Conservation (phyloP, 305 asterid species). For the Rubia occidens region DNA sequence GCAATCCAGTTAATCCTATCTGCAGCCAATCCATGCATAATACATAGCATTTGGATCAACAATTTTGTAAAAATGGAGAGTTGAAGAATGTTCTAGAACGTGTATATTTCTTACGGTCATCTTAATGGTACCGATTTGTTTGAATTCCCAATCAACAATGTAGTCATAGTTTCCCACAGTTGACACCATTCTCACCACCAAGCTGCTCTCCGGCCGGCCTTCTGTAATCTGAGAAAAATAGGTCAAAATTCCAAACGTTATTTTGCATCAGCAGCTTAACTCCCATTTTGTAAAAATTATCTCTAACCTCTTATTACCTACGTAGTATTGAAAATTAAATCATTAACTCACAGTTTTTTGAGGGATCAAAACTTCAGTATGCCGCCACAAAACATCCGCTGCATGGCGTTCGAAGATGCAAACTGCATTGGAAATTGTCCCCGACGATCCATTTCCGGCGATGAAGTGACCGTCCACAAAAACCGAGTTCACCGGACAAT, state of each 20-base stretch:
- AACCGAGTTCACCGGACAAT: conserved; percentile 46
- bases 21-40: conserved; percentile 6
- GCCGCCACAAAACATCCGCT: conserved; percentile 61
- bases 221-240: conserved; percentile 30
- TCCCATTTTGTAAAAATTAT: too few relatives aligned
- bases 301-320: too few relatives aligned
- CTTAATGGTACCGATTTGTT: conserved; percentile 42
- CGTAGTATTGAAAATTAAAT: neutral
- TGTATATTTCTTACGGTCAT: conserved; percentile 37
- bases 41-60: neutral
- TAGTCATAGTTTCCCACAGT: conserved; percentile 63
- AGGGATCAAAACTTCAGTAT: conserved; percentile 40
- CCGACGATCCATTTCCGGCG: conserved; percentile 38
- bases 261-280: too few relatives aligned
- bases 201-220: conserved; percentile 42
- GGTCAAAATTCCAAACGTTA: neutral
- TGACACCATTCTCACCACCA: conserved; percentile 57
- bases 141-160: conserved; percentile 67
- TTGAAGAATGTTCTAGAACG: neutral
- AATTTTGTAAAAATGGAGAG: neutral
- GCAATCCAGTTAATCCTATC: conserved; percentile 57
- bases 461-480: conserved; percentile 46
- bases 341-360: conserved; percentile 24
- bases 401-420: conserved; percentile 48
- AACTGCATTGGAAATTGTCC: conserved; percentile 25